Percentiles rank a stretch among this genome's conserved stretches.
phyloP scores from a whole-genome alignment of 2,329 filamentous ascomycete species.

The Microcera coccophila region DNA sequence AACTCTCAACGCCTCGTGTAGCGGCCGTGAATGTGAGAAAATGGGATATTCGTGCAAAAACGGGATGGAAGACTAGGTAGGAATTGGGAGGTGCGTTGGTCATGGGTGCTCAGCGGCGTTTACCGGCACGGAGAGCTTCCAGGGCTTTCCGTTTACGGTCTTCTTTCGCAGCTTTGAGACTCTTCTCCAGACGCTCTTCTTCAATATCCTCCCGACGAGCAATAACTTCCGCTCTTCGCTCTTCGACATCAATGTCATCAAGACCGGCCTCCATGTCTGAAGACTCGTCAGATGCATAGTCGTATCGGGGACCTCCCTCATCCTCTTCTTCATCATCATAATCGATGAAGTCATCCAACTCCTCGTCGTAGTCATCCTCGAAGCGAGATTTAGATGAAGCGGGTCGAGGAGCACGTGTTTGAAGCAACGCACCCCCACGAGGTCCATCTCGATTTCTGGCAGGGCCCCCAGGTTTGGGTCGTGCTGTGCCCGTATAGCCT shows the following conservation, averaged over 20 bases:
- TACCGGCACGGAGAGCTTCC: constrained; percentile 32
- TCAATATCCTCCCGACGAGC: constrained; percentile 66
- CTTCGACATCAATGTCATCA: constrained; percentile 70
- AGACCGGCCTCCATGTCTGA: constrained; percentile 77
- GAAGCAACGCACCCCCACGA: constrained; percentile 41
- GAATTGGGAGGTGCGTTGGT: not conserved
- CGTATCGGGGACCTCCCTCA: constrained; percentile 40
- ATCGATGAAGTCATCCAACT: constrained; percentile 59
- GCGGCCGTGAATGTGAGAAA: constrained; percentile 18
- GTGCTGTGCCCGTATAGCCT: constrained; percentile 62
- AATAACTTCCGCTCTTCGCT: constrained; percentile 56
- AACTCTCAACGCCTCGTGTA: constrained; percentile 17
- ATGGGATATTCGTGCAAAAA: not conserved
- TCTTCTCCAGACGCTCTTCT: constrained; percentile 59
- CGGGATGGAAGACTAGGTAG: constrained; percentile 1
- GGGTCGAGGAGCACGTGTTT: constrained; percentile 28
- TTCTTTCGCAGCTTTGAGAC: constrained; percentile 60
- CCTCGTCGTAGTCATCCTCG: constrained; percentile 60
- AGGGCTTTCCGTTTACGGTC: constrained; percentile 45
- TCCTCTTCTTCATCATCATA: constrained; percentile 56
- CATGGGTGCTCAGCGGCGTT: constrained; percentile 22
- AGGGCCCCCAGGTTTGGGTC: constrained; percentile 45
- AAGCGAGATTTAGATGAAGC: constrained; percentile 37
- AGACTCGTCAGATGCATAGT: constrained; percentile 61
- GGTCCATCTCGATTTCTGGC: constrained; percentile 32